phyloP scores from a whole-genome alignment of 352 stramenopile species.

The Pythium chondricola region DNA sequence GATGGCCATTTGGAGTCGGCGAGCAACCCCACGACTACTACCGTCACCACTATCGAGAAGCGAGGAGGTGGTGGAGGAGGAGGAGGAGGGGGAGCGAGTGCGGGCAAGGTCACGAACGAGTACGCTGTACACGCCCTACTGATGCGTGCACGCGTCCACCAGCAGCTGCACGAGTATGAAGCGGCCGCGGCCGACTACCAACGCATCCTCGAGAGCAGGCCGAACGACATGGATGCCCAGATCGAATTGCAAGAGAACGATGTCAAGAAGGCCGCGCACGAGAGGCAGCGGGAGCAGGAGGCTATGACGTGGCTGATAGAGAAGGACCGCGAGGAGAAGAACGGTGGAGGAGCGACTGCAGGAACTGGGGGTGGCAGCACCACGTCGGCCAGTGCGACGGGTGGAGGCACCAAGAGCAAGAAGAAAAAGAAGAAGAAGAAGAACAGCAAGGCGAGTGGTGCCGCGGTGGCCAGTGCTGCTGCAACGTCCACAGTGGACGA shows the following conservation, averaged over 20 bases:
- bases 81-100: neutral
- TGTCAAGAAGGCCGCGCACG: constrained; percentile 30
- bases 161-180: constrained; percentile 46
- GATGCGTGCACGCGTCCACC: constrained; percentile 39
- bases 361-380: neutral
- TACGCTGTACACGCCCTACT: constrained; percentile 46
- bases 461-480: neutral
- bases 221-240: constrained; percentile 79
- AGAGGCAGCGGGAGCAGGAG: constrained; percentile 37
- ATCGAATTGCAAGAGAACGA: constrained; percentile 55
- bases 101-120: constrained; percentile 43
- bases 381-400: constrained; percentile 13
- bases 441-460: constrained; percentile 37
- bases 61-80: constrained; percentile 1
- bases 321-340: constrained; percentile 11
- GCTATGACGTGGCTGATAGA: constrained; percentile 38
- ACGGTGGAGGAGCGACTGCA: constrained; percentile 1
- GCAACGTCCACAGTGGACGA: constrained; percentile 1
- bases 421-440: constrained; percentile 75
- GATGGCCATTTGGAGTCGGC: constrained; percentile 50
- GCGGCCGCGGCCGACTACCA: constrained; percentile 54
- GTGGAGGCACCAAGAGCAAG: constrained; percentile 20
- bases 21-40: no score
- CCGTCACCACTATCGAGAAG: neutral
- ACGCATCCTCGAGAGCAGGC: constrained; percentile 44